Conservation (phyloP, 352 stramenopile genomes). For the Peronospora destructor region DNA sequence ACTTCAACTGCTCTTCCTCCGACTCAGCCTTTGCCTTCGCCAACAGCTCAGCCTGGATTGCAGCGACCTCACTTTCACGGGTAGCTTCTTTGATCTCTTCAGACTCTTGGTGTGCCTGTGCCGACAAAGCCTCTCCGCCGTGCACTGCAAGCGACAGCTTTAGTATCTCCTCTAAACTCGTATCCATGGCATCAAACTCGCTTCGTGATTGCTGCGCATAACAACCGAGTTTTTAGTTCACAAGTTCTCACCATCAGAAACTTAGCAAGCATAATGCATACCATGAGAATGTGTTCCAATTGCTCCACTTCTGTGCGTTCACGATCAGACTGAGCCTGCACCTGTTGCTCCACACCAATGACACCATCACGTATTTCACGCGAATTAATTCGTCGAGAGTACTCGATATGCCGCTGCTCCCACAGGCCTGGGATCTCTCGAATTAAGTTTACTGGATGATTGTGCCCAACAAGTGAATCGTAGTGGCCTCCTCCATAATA, state of each 20-base stretch:
- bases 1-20: conserved; percentile 68
- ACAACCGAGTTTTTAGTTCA: background rate
- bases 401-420: conserved; percentile 62
- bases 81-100: conserved; percentile 46
- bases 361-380: conserved; percentile 30
- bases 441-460: conserved; percentile 56
- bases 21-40: conserved; percentile 60
- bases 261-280: conserved; percentile 13
- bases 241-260: background rate
- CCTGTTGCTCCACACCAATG: conserved; percentile 24
- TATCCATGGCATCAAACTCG: conserved; percentile 72
- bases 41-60: conserved; percentile 66
- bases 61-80: conserved; percentile 65
- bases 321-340: conserved; percentile 28
- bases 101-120: conserved; percentile 29
- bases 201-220: conserved; percentile 50
- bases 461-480: conserved; percentile 70
- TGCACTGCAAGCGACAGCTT: conserved; percentile 50
- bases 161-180: conserved; percentile 70
- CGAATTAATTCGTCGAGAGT: conserved; percentile 65
- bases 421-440: conserved; percentile 50
- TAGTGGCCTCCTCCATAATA: conserved; percentile 91
- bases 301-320: conserved; percentile 65
- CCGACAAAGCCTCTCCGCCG: conserved; percentile 20
- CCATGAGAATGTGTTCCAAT: conserved; percentile 61